A percentile compares a stretch with the other conserved stretches of the same genome.
Conservation (phyloP, 768 basidiomycete genomes). For the Mycena alexandri region DNA sequence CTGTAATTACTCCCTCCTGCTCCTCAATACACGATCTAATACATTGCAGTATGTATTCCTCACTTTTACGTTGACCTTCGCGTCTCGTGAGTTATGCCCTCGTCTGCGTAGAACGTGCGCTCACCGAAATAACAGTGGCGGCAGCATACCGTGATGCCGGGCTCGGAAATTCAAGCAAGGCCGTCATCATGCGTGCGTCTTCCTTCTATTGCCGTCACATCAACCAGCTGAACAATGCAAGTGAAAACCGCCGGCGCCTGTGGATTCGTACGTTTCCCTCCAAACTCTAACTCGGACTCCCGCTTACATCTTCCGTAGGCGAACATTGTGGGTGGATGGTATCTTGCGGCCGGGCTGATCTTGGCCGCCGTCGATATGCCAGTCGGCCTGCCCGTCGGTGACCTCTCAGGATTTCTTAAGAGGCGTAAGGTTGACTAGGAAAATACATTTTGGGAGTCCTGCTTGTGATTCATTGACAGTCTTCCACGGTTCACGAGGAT, state of each 20-base stretch:
- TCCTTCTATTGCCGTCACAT: neutral
- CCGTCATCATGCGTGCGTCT: conserved; percentile 15
- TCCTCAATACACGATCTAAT: neutral
- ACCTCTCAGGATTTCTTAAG: conserved; percentile 34
- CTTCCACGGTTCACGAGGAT: too few relatives aligned
- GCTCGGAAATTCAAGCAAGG: conserved; percentile 24
- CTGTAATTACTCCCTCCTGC: conserved; percentile 3
- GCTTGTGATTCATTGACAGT: too few relatives aligned
- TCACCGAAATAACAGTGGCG: conserved; percentile 12
- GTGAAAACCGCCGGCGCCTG: conserved; percentile 33
- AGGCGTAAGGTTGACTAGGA: conserved; percentile 18
- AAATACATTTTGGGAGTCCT: too few relatives aligned
- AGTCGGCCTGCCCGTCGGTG: conserved; percentile 29
- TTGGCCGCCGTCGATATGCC: conserved; percentile 36
- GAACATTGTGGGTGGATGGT: conserved; percentile 30
- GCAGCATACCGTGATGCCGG: conserved; percentile 18
- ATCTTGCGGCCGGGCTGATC: conserved; percentile 29
- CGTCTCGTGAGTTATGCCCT: conserved; percentile 18
- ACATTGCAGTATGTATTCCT: conserved; percentile 24
- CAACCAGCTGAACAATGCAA: neutral
- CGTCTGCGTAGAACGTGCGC: neutral
- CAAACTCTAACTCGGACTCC: neutral
- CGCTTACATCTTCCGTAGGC: neutral
- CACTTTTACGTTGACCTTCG: conserved; percentile 26
- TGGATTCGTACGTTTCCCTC: conserved; percentile 26